A percentile compares a stretch with the other conserved stretches of the same genome.
phyloP scores from a whole-genome alignment of 257 asterid genomes.

The Solanum chiquidenum region DNA sequence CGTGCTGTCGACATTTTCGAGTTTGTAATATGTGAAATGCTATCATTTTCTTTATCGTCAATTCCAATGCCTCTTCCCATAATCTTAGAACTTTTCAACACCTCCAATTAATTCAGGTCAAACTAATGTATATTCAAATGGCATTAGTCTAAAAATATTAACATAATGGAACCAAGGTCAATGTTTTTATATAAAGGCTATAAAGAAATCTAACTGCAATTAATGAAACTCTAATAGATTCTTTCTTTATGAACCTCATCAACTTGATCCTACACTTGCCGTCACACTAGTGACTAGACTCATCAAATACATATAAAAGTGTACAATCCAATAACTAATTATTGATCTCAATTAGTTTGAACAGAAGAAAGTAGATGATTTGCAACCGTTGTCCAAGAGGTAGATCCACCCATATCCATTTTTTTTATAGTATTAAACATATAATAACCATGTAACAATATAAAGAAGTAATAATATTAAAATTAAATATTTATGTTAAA shows the following conservation, averaged over 20 bases:
- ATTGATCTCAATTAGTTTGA: background rate
- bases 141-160: background rate
- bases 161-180: too few species aligned
- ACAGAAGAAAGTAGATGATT: too few species aligned
- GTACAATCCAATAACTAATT: too few species aligned
- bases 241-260: background rate
- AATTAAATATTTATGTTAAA: background rate
- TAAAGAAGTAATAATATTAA: background rate
- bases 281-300: background rate
- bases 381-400: too few species aligned
- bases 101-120: background rate
- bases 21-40: background rate
- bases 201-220: too few species aligned
- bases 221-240: too few species aligned
- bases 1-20: background rate
- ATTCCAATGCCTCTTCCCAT: background rate
- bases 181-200: too few species aligned
- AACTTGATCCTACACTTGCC: background rate
- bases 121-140: background rate
- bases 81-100: background rate
- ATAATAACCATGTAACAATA: background rate
- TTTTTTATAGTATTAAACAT: too few species aligned
- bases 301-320: background rate
- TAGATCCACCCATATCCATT: too few species aligned
- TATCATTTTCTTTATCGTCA: background rate